Percentiles rank a stretch among this genome's conserved stretches.
Evolutionary conservation across 768 basidiomycete species (phyloP).

Genomic region (Coprinellus micaceus): DNA sequence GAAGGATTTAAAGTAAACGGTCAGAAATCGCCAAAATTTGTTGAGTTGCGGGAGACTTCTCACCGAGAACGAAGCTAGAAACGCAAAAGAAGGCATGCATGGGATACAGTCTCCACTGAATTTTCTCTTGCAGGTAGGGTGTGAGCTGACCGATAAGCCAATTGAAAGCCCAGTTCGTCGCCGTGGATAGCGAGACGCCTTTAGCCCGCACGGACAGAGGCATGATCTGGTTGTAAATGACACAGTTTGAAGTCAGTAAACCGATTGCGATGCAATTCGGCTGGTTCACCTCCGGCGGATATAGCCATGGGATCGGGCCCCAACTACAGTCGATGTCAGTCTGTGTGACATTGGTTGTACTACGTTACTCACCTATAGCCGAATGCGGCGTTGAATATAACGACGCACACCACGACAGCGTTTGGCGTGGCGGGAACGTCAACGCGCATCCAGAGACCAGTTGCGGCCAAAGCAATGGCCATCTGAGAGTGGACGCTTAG

Average conservation of each 20-base stretch:
- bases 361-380: conserved; percentile 62
- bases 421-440: conserved; percentile 82
- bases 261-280: conserved; percentile 7
- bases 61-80: conserved; percentile 79
- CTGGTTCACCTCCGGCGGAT: conserved; percentile 71
- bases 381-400: conserved; percentile 91
- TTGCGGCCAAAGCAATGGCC: conserved; percentile 73
- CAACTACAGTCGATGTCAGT: conserved; percentile 43
- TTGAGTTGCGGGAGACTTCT: too few relatives aligned
- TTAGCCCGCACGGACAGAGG: conserved; percentile 86
- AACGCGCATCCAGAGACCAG: conserved; percentile 93
- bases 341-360: neutral
- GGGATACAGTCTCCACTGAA: conserved; percentile 88
- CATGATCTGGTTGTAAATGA: conserved; percentile 61
- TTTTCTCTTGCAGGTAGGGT: conserved; percentile 80
- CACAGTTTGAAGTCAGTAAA: conserved; percentile 6
- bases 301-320: conserved; percentile 87
- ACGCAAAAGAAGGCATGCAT: conserved; percentile 95
- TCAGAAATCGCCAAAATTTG: too few relatives aligned
- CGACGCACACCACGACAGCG: conserved; percentile 84
- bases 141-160: conserved; percentile 87
- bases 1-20: too few relatives aligned
- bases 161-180: conserved; percentile 87
- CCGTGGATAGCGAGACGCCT: conserved; percentile 93
- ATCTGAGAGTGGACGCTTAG: conserved; percentile 49